phyloP scores from a whole-genome alignment of 169 alveolate genomes.

The Babesia bovis region DNA sequence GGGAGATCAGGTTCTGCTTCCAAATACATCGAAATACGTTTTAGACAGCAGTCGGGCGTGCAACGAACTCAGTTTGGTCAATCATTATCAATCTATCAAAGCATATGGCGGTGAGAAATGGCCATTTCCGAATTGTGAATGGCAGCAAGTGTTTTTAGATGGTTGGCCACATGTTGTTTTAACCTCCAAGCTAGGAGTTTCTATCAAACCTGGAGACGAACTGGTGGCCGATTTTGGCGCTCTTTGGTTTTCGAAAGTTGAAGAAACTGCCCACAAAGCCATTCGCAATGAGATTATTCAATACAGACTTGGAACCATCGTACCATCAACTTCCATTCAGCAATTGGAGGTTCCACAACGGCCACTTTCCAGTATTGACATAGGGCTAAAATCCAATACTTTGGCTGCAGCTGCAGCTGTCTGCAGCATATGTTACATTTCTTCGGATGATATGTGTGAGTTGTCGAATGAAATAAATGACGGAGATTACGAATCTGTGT shows the following conservation, averaged over 20 bases:
- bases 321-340: not conserved
- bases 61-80: conserved; percentile 87
- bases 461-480: not conserved
- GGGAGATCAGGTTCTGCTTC: conserved; percentile 68
- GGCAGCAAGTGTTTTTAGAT: conserved; percentile 86
- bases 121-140: conserved; percentile 82
- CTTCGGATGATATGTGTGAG: not conserved
- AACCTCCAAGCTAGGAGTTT: conserved; percentile 79
- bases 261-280: conserved; percentile 75
- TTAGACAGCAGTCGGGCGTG: conserved; percentile 84
- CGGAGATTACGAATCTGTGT: conserved; percentile 44
- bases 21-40: conserved; percentile 83
- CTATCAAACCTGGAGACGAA: conserved; percentile 87
- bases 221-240: conserved; percentile 89
- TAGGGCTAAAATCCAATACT: conserved; percentile 4
- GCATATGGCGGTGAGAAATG: conserved; percentile 81
- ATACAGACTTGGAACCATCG: conserved; percentile 56
- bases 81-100: conserved; percentile 83
- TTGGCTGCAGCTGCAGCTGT: not conserved
- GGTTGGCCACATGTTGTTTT: conserved; percentile 88
- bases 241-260: conserved; percentile 86
- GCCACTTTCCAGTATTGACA: conserved; percentile 10
- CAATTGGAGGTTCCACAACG: conserved; percentile 26
- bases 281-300: conserved; percentile 73
- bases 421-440: conserved; percentile 23